phyloP scores from a whole-genome alignment of 768 basidiomycete species.

The Agaricus subrufescens region DNA sequence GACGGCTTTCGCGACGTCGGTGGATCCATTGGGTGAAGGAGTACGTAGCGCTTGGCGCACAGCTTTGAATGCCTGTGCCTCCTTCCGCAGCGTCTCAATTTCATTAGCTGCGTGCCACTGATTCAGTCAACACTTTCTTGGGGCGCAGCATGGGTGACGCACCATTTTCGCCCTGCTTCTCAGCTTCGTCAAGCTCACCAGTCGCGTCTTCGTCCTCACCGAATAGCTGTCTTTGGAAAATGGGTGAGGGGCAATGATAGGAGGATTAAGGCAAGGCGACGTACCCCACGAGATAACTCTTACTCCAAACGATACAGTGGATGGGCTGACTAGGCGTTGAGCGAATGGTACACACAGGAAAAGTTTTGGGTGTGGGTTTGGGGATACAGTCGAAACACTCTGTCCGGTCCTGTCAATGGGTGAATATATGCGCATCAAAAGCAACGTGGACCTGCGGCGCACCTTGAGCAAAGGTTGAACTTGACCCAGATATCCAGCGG shows the following conservation, averaged over 20 bases:
- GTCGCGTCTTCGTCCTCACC: slow-evolving; percentile 86
- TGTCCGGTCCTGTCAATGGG: slow-evolving; percentile 58
- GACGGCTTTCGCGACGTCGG: slow-evolving; percentile 57
- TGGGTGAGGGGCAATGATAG: slow-evolving; percentile 3
- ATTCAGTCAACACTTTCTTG: not conserved
- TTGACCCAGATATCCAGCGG: slow-evolving; percentile 95
- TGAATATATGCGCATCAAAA: not conserved
- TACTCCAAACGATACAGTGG: slow-evolving; percentile 99
- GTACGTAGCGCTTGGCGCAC: slow-evolving; percentile 52
- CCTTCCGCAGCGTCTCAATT: slow-evolving; percentile 84
- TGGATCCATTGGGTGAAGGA: no score
- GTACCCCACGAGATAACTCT: slow-evolving; percentile 91
- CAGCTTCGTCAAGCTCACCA: slow-evolving; percentile 86
- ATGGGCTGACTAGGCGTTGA: slow-evolving; percentile 96
- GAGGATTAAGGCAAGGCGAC: slow-evolving; percentile 20
- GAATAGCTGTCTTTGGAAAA: slow-evolving; percentile 71
- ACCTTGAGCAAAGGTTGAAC: slow-evolving; percentile 93
- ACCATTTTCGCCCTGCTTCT: slow-evolving; percentile 94
- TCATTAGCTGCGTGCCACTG: slow-evolving; percentile 60
- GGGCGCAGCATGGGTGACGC: slow-evolving; percentile 12
- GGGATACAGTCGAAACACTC: slow-evolving; percentile 98
- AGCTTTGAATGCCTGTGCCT: slow-evolving; percentile 82
- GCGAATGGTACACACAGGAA: slow-evolving; percentile 96
- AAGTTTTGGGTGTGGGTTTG: slow-evolving; percentile 90
- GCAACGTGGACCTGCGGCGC: slow-evolving; percentile 8